Evolutionary conservation across 805 yeast genomes (phyloP), one percentile per base, ranked within the genome.

Genomic region (Pichia paraexigua): DNA sequence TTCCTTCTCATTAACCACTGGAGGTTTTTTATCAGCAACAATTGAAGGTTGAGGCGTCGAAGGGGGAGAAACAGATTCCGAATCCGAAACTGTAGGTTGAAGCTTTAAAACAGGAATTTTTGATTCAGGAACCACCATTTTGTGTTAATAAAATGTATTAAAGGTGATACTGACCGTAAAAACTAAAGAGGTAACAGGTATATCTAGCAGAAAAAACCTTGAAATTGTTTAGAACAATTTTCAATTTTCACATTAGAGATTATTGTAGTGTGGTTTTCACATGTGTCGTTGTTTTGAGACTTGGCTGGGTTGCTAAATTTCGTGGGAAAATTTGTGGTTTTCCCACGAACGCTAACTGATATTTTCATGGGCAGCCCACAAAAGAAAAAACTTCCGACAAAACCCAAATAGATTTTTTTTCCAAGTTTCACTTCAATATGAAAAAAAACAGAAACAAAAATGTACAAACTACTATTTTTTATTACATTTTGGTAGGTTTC

Each of bases 1-100:
- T 57, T 81, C 86, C 41, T 62, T 65, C 56, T 79, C 84, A 56
- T 70, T 71, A 32, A 63, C 59, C 9, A 59, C 63, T 2, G 58
- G 49, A 7, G 39, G 20, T 9, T 35, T 35, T 35, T 6, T n/a
- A 17, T 35, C 39, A 17, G 39, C 2, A n/a, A 10, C 20, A n/a
- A 9, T 52, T 49, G 22, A 32, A 18, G 22, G 35, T 13, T 37
- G 42, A 18, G 22, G 53, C 43, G 46, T 25, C 50, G 21, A 5
- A 35, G 17, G 11, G n/a, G 39, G 39, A 17, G 39, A 35, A 6
- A n/a, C 18, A 17, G 39, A n/a, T n/a, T 35, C 39, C 18, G 39
- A 35, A 35, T 4, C 17, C 10, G 39, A 35, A 17, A 35, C 39
- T 5, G 20, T 8, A 35, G 20, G 39, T 35, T 35, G 20, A n/a